Evolutionary conservation across 2,329 filamentous ascomycete genomes (phyloP).

Genomic region (Epichloe typhina): DNA sequence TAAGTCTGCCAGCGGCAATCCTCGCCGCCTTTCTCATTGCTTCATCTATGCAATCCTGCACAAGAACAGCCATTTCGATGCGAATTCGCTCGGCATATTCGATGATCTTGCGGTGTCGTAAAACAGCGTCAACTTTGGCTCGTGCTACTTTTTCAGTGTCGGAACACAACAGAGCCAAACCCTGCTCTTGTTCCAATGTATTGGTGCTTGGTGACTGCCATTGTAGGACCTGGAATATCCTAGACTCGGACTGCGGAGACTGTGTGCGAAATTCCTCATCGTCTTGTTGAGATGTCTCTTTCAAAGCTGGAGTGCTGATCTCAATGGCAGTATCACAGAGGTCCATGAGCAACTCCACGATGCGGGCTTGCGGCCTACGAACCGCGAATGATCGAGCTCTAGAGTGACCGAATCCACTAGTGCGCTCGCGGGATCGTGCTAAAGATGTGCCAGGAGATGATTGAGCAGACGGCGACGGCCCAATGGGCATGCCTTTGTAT

Average conservation of each 20-base stretch:
- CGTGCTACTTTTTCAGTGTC: slow-evolving; percentile 79
- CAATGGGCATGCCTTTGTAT: slow-evolving; percentile 80
- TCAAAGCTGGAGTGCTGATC: slow-evolving; percentile 87
- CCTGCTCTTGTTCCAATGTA: slow-evolving; percentile 85
- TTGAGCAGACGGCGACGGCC: slow-evolving; percentile 57
- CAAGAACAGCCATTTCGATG: slow-evolving; percentile 80
- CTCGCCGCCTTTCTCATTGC: slow-evolving; percentile 80
- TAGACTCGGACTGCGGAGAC: slow-evolving; percentile 89
- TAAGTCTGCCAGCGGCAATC: slow-evolving; percentile 73
- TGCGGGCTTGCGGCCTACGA: slow-evolving; percentile 75
- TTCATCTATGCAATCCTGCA: slow-evolving; percentile 90
- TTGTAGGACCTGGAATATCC: slow-evolving; percentile 85
- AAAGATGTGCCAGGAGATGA: slow-evolving; percentile 62
- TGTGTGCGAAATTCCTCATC: slow-evolving; percentile 77
- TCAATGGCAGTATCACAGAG: slow-evolving; percentile 92
- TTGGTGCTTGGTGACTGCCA: slow-evolving; percentile 93
- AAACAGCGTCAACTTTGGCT: slow-evolving; percentile 83
- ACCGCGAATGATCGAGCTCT: slow-evolving; percentile 83
- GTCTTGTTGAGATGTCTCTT: slow-evolving; percentile 54
- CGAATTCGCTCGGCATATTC: slow-evolving; percentile 95
- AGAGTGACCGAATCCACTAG: slow-evolving; percentile 64
- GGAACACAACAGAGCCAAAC: slow-evolving; percentile 71
- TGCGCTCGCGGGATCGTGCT: slow-evolving; percentile 58
- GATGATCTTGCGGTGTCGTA: slow-evolving; percentile 81
- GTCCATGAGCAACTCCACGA: slow-evolving; percentile 88